A percentile compares a stretch with the other conserved stretches of the same genome.
phyloP scores from a whole-genome alignment of 768 basidiomycete genomes.

The Suillus tomentosus region DNA sequence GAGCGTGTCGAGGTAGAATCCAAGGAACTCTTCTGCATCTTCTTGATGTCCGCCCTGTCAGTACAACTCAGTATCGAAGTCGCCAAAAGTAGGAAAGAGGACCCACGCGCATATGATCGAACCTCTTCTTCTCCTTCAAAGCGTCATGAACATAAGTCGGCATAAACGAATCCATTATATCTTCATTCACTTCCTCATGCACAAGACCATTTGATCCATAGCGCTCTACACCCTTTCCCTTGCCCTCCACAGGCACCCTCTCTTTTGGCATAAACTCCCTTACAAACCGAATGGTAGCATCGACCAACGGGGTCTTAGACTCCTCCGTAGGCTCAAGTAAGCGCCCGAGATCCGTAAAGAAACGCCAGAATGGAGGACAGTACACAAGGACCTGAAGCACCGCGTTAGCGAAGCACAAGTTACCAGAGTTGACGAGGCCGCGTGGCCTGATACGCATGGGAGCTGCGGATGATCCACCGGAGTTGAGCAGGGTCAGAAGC shows the following conservation, averaged over 20 bases:
- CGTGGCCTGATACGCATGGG: constrained; percentile 56
- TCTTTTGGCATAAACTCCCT: constrained; percentile 61
- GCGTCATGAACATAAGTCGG: constrained; percentile 89
- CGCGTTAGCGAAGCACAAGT: constrained; percentile 97
- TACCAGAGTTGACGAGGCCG: constrained; percentile 91
- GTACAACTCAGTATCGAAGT: constrained; percentile 10
- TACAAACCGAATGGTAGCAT: constrained; percentile 73
- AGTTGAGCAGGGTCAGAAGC: constrained; percentile 55
- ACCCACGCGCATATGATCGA: constrained; percentile 88
- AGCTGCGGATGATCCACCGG: constrained; percentile 32
- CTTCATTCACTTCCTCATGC: constrained; percentile 47
- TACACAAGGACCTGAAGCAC: constrained; percentile 91
- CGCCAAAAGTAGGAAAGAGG: not conserved
- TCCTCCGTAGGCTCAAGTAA: constrained; percentile 39
- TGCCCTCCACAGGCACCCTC: constrained; percentile 27
- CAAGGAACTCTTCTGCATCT: constrained; percentile 98
- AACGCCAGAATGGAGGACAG: constrained; percentile 79
- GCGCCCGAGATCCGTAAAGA: constrained; percentile 74
- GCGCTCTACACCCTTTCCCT: constrained; percentile 43
- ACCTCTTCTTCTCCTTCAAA: constrained; percentile 90
- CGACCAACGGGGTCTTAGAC: constrained; percentile 55
- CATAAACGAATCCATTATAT: constrained; percentile 69
- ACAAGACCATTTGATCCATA: constrained; percentile 16
- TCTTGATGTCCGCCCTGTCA: constrained; percentile 90
- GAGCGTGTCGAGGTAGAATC: constrained; percentile 92